Base-by-base conservation (phyloP, 1,284 basidiomycete genomes). In the Ceraceosorus bombacis region DNA sequence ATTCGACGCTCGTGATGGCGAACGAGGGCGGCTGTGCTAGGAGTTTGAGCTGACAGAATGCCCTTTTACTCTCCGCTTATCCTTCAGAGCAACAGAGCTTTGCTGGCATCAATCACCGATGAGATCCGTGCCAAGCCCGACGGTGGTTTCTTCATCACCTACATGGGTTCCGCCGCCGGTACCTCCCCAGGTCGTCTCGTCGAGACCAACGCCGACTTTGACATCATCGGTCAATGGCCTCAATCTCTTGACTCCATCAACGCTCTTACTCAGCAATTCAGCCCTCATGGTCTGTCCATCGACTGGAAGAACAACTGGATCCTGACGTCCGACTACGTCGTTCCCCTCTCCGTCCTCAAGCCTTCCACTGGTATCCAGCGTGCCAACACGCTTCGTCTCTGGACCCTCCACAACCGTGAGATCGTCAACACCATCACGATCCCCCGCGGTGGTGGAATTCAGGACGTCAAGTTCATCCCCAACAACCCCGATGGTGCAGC, bases 121-220 rank as follows among this genome's bases (percentile, higher is more conserved):
- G 46, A 48, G 46, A 48, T 48, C 46, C 46, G 46, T 48, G 46
- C 46, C 46, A 48, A 48, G 46, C 46, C 46, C 46, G 46, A 48
- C 46, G 46, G 46, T 48, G 46, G 46, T 15, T 48, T 48, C 46
- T 48, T 48, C 15, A 48, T 48, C 46, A 48, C 46, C 46, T 48
- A 48, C 46, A 48, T 48, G 46, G 46, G 46, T 2, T 12, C 12
- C 46, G 46, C 46, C 3, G 46, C 46, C 46, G 46, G 46, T 15
- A 48, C 46, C 46, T 48, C 46, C 12, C 46, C 46, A 12, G 46
- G 46, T 15, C 46, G 46, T 15, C 46, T 48, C 46, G 15, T 48
- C 46, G 46, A 48, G 46, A 48, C 46, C 46, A 48, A 48, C 46
- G 46, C 46, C 46, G 46, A 48, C 46, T 12, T 12, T 15, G 46